Evolutionary conservation across 495 filamentous ascomycete species (phyloP).

Genomic region (Aspergillus biplanus): DNA sequence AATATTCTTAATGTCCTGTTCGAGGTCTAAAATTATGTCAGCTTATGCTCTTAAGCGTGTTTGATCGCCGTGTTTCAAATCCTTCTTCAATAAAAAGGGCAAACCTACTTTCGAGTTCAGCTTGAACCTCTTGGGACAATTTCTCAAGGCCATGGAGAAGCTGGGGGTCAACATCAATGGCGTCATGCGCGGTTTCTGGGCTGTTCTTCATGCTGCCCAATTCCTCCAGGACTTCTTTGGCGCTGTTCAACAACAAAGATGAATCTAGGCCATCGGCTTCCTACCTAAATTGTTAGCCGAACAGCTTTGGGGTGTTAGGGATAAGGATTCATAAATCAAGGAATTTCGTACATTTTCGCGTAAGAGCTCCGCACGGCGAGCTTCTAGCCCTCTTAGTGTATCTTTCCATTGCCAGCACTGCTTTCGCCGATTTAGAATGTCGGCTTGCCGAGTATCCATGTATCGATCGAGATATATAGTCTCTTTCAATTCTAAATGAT

Average conservation of each 20-base stretch:
- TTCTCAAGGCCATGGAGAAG: slow-evolving; percentile 37
- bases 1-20: slow-evolving; percentile 52
- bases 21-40: slow-evolving; percentile 41
- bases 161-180: slow-evolving; percentile 33
- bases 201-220: slow-evolving; percentile 30
- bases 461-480: slow-evolving; percentile 88
- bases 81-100: not conserved
- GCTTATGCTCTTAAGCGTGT: not conserved
- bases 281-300: slow-evolving; percentile 22
- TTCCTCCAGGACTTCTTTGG: slow-evolving; percentile 38
- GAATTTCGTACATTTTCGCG: slow-evolving; percentile 45
- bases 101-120: slow-evolving; percentile 45
- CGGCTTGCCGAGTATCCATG: slow-evolving; percentile 66
- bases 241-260: slow-evolving; percentile 34
- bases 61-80: not conserved
- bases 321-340: not conserved
- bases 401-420: slow-evolving; percentile 76
- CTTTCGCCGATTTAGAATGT: slow-evolving; percentile 63
- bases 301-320: not conserved
- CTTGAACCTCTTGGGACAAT: slow-evolving; percentile 35
- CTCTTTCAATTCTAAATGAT: slow-evolving; percentile 74
- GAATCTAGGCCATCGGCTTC: slow-evolving; percentile 41
- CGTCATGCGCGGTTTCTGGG: slow-evolving; percentile 29
- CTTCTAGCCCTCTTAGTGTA: slow-evolving; percentile 59
- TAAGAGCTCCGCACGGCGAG: slow-evolving; percentile 48